Percentiles rank a stretch among this genome's conserved stretches.
Evolutionary conservation across 176 grass and related monocot species (phyloP).

Genomic region (Zea luxurians): DNA sequence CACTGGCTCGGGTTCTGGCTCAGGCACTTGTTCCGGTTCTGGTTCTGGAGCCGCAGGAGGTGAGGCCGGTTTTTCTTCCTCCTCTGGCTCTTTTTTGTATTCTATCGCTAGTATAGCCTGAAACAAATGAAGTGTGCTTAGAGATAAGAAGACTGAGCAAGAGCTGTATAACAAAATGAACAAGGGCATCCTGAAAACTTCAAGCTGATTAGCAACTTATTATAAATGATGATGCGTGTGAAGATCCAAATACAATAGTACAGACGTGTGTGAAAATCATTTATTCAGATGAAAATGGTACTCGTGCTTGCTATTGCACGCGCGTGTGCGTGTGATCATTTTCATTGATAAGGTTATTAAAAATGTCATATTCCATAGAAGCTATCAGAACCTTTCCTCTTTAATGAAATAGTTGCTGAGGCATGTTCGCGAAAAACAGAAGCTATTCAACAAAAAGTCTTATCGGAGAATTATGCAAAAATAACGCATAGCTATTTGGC

Average conservation of each 20-base stretch:
- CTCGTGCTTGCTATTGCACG: background rate
- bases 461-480: background rate
- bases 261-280: background rate
- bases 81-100: conserved; percentile 89
- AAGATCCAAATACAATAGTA: background rate
- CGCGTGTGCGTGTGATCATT: background rate
- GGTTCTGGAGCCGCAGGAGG: conserved; percentile 47
- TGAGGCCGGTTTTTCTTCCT: conserved; percentile 56
- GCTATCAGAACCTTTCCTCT: too few species aligned
- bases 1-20: conserved; percentile 76
- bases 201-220: background rate
- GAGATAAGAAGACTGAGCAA: conserved; percentile 10
- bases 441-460: too few species aligned
- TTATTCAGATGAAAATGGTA: background rate
- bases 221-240: background rate
- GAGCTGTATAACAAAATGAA: background rate
- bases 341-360: background rate
- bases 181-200: background rate
- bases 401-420: too few species aligned
- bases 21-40: conserved; percentile 42
- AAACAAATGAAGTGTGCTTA: conserved; percentile 29
- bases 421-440: too few species aligned
- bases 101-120: conserved; percentile 80
- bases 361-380: background rate
- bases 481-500: background rate